Evolutionary conservation across 106 monocot genomes (phyloP), one percentile per base, ranked within the genome.

Genomic region (Allium cepa): DNA sequence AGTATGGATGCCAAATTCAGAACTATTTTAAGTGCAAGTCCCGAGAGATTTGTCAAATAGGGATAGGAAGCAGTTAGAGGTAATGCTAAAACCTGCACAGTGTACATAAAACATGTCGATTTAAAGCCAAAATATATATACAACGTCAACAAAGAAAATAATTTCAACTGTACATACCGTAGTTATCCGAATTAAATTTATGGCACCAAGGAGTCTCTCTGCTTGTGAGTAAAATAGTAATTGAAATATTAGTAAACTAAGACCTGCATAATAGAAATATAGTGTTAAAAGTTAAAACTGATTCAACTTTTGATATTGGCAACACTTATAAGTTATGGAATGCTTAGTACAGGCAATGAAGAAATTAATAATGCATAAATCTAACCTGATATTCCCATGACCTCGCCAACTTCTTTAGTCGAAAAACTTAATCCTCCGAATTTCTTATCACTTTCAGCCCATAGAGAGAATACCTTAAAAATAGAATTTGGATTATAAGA

Each of bases 371-470:
- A 22, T 22, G 22, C 22, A 22, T 22, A 18, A 27, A 15, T 27
- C 56, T 18, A 74, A 88, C 88, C 88, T 79, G 88, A 48, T 11
- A 84, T 55, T 26, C 78, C 78, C 71, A 88, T 75, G 26, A 88
- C 81, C 28, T 68, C 70, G 26, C 88, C 88, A 48, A 81, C 78
- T 36, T 84, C 70, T 48, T 71, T 46, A 50, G 88, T 63, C 46
- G 81, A 72, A 74, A 84, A 81, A 48, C 79, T 88, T 68, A 88
- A 66, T 7, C 88, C 88, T 71, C 88, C 88, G 69, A 62, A 84
- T 10, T 61, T 81, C 47, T 52, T 76, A 15, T 73, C 78, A 66
- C 84, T 88, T 58, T 73, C 88, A 71, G 88, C 79, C 84, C 84
- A 88, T 58, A 88, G 59, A 47, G 88, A 84, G 69, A 88, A 84